A percentile compares a stretch with the other conserved stretches of the same genome.
phyloP scores from a whole-genome alignment of 305 asterid genomes.

The Fraxinus sp. region DNA sequence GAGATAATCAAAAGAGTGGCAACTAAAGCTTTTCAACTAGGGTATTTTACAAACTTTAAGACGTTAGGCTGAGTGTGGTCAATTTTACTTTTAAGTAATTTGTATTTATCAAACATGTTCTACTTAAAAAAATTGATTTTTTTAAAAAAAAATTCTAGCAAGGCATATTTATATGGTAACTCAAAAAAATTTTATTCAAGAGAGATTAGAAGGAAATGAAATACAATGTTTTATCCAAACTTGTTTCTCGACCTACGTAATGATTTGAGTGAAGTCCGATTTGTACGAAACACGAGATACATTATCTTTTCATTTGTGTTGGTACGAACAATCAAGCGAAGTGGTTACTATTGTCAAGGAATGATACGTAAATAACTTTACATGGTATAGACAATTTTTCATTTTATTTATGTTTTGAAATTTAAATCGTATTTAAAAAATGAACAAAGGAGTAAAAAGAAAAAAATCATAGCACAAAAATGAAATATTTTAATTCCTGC shows the following conservation, averaged over 20 bases:
- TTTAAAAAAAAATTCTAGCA: neutral
- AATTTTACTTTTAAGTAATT: neutral
- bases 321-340: neutral
- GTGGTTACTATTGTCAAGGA: neutral
- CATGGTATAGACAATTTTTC: neutral
- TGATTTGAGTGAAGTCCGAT: neutral
- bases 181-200: neutral
- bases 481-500: neutral
- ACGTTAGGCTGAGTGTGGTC: neutral
- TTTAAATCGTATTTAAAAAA: neutral
- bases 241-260: neutral
- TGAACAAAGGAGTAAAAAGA: neutral
- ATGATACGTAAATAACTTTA: neutral
- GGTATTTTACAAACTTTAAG: neutral
- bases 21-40: neutral
- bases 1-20: neutral
- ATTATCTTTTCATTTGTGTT: neutral
- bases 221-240: neutral
- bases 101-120: neutral
- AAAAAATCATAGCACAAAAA: neutral
- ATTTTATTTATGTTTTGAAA: neutral
- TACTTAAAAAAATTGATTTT: neutral
- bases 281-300: neutral
- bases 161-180: neutral
- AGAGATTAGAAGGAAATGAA: neutral